These are phyloP conservation scores for Naumovozyma dairenensis DNA, from an alignment of 805 yeast genomes.

Conservation along the genomic window DNA sequence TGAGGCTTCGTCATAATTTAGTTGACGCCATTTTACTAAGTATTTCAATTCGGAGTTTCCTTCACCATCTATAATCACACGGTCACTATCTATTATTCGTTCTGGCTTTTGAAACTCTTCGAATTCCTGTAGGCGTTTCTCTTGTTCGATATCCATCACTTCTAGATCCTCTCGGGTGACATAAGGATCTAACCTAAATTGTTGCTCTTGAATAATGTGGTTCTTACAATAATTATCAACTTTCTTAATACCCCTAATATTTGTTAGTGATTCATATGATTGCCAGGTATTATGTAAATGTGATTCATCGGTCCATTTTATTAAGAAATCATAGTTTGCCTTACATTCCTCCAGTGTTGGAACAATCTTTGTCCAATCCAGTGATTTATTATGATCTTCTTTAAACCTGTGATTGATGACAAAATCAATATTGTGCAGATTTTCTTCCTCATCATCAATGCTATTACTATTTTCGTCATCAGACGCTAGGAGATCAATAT, in stretches of 20 bases:
- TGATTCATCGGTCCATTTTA: conserved; percentile 77
- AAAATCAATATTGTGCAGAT: conserved; percentile 22
- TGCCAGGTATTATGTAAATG: conserved; percentile 95
- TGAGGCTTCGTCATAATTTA: conserved; percentile 90
- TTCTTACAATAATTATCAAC: conserved; percentile 77
- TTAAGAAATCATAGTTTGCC: conserved; percentile 44
- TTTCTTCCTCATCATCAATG: conserved; percentile 22
- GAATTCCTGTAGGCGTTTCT: conserved; percentile 70
- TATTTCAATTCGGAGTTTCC: conserved; percentile 61
- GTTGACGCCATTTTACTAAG: conserved; percentile 85
- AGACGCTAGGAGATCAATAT: conserved; percentile 26
- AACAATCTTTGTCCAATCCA: conserved; percentile 21
- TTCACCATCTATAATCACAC: conserved; percentile 42
- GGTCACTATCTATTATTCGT: conserved; percentile 66
- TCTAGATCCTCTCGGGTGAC: conserved; percentile 89
- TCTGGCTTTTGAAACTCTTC: conserved; percentile 80
- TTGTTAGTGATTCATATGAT: conserved; percentile 39
- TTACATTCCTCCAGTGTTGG: conserved; percentile 42
- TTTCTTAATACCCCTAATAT: conserved; percentile 61
- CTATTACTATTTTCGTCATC: conserved; percentile 24
- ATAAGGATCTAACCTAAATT: conserved; percentile 63
- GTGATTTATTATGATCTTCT: conserved; percentile 15
- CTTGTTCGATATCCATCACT: conserved; percentile 83
- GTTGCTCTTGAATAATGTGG: conserved; percentile 58
- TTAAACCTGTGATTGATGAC: conserved; percentile 23